phyloP scores from a whole-genome alignment of 1,284 basidiomycete species.

The Hymenochaete sp. region DNA sequence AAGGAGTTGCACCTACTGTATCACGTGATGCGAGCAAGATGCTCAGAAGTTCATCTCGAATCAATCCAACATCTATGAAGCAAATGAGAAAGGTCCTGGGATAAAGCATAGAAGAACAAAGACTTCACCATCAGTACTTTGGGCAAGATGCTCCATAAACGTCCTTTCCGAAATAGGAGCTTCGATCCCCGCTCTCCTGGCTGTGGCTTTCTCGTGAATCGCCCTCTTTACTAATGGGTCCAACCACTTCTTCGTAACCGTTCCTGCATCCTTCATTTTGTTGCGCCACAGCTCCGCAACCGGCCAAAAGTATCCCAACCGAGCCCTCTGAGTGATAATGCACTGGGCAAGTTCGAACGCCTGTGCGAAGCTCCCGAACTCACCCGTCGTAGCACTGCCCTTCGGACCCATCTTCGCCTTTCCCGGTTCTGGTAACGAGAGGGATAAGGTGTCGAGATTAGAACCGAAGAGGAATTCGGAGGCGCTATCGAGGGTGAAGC shows the following conservation, averaged over 20 bases:
- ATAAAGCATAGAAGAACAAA: slow-evolving; percentile 12
- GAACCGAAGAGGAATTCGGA: slow-evolving; percentile 63
- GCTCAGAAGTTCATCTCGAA: slow-evolving; percentile 65
- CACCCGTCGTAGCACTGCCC: slow-evolving; percentile 50
- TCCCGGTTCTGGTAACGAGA: slow-evolving; percentile 42
- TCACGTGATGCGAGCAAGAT: slow-evolving; percentile 65
- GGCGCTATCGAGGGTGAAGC: slow-evolving; percentile 62
- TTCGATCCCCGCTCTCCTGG: slow-evolving; percentile 31
- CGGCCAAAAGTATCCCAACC: slow-evolving; percentile 59
- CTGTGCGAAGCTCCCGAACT: slow-evolving; percentile 52
- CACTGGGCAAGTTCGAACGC: slow-evolving; percentile 58
- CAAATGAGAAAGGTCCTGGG: neutral
- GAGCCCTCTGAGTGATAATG: slow-evolving; percentile 42
- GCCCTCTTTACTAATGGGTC: slow-evolving; percentile 52
- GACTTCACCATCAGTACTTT: slow-evolving; percentile 50
- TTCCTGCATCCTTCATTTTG: slow-evolving; percentile 41
- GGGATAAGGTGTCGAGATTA: slow-evolving; percentile 52
- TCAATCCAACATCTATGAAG: slow-evolving; percentile 40
- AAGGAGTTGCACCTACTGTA: slow-evolving; percentile 40
- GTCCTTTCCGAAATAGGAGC: slow-evolving; percentile 44
- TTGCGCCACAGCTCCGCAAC: slow-evolving; percentile 56
- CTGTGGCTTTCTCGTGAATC: slow-evolving; percentile 37
- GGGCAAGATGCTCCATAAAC: slow-evolving; percentile 58
- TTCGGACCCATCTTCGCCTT: slow-evolving; percentile 41
- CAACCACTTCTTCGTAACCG: slow-evolving; percentile 48